phyloP scores from a whole-genome alignment of 2,329 filamentous ascomycete genomes.

The Epicoccum nigrum region DNA sequence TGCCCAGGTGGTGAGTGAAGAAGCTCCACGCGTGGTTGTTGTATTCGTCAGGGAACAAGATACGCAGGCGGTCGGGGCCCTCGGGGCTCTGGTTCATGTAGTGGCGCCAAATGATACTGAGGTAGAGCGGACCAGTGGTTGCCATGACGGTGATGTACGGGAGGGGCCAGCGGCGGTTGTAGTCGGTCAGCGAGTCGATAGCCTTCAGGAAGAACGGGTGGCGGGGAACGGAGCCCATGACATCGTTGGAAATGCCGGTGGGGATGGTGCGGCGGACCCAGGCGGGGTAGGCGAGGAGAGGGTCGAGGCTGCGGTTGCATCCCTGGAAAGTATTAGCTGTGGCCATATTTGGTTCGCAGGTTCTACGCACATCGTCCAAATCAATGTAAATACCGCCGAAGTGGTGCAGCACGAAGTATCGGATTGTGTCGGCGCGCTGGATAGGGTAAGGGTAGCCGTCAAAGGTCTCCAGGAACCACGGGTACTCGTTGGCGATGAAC shows the following conservation, averaged over 20 bases:
- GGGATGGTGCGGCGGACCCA: conserved; percentile 75
- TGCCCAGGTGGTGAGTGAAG: conserved; percentile 70
- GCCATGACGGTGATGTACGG: conserved; percentile 83
- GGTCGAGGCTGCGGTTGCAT: conserved; percentile 71
- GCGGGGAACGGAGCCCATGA: conserved; percentile 73
- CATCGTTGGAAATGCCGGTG: conserved; percentile 81
- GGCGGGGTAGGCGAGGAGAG: conserved; percentile 70
- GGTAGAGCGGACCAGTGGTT: conserved; percentile 75
- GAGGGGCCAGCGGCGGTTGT: conserved; percentile 71
- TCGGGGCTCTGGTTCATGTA: conserved; percentile 63
- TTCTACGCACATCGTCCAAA: conserved; percentile 66
- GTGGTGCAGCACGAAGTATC: conserved; percentile 78
- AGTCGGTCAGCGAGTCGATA: conserved; percentile 70
- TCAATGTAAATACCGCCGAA: conserved; percentile 84
- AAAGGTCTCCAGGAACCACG: conserved; percentile 78
- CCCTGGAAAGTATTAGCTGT: conserved; percentile 53
- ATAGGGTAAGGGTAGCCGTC: conserved; percentile 76
- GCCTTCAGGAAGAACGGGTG: conserved; percentile 77
- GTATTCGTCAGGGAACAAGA: conserved; percentile 74
- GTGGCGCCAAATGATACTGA: conserved; percentile 77
- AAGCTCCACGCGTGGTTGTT: conserved; percentile 73
- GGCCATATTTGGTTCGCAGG: conserved; percentile 3
- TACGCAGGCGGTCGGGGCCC: conserved; percentile 63
- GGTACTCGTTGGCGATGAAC: conserved; percentile 73
- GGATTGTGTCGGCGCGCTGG: conserved; percentile 77